These are phyloP conservation scores for Juncus inflexus DNA, from an alignment of 176 grass and related monocot genomes.

Conservation along the genomic window DNA sequence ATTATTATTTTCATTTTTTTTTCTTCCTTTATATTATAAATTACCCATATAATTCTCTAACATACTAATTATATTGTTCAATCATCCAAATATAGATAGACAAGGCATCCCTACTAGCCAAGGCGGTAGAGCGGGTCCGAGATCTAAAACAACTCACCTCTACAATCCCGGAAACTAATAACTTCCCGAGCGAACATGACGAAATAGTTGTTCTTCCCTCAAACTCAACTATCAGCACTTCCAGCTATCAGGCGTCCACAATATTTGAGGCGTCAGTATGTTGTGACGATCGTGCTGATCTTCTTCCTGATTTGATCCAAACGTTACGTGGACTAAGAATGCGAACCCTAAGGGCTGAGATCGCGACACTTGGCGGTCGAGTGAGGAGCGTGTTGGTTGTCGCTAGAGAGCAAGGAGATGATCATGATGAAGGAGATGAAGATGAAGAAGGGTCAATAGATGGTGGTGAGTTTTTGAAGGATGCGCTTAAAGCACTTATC, in stretches of 20 bases:
- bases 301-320: slow-evolving; percentile 85
- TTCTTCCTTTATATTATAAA: too few relatives aligned
- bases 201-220: slow-evolving; percentile 71
- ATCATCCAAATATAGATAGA: slow-evolving; percentile 49
- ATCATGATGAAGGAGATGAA: slow-evolving; percentile 14
- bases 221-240: slow-evolving; percentile 16
- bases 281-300: slow-evolving; percentile 88
- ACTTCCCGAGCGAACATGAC: slow-evolving; percentile 78
- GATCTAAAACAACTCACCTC: slow-evolving; percentile 82
- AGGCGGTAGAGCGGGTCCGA: slow-evolving; percentile 80
- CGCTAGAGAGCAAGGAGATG: slow-evolving; percentile 33
- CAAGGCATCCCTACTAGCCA: slow-evolving; percentile 91
- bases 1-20: too few relatives aligned
- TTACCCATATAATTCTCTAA: too few relatives aligned
- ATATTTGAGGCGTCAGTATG: slow-evolving; percentile 75
- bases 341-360: slow-evolving; percentile 79
- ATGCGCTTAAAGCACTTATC: slow-evolving; percentile 56
- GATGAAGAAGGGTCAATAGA: not conserved
- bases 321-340: slow-evolving; percentile 70
- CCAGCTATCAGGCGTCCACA: slow-evolving; percentile 23
- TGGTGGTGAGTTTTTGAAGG: slow-evolving; percentile 47
- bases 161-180: slow-evolving; percentile 41
- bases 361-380: slow-evolving; percentile 86
- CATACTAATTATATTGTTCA: too few relatives aligned
- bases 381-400: slow-evolving; percentile 85